These are phyloP conservation scores for Monosporascus ibericus DNA, from an alignment of 2,329 filamentous ascomycete species.

Conservation along the genomic window DNA sequence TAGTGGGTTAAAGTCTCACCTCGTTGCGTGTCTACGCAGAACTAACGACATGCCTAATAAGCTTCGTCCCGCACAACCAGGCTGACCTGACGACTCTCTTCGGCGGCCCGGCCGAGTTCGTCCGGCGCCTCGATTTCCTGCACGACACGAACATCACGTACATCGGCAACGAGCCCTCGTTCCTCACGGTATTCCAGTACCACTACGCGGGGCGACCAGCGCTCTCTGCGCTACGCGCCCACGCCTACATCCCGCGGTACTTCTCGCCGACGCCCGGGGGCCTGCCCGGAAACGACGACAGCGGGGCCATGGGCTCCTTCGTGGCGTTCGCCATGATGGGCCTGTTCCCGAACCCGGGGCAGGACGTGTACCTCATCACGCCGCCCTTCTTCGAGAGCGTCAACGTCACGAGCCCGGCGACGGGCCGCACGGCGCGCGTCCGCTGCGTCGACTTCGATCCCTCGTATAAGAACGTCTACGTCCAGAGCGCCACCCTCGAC, in stretches of 20 bases:
- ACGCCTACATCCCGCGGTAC: conserved; percentile 59
- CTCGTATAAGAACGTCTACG: conserved; percentile 50
- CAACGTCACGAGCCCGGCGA: conserved; percentile 50
- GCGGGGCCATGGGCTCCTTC: conserved; percentile 65
- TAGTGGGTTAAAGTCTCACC: conserved; percentile 41
- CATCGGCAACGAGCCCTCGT: conserved; percentile 52
- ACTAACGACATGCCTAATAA: conserved; percentile 6
- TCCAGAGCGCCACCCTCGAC: conserved; percentile 59
- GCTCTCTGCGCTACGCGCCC: conserved; percentile 45
- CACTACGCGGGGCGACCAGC: conserved; percentile 63
- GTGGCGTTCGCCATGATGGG: conserved; percentile 63
- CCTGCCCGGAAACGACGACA: conserved; percentile 66
- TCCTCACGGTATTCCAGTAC: conserved; percentile 53
- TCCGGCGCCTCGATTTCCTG: conserved; percentile 55
- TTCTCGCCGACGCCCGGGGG: conserved; percentile 55
- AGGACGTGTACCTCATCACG: conserved; percentile 65
- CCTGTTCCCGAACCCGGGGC: conserved; percentile 61
- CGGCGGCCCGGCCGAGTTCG: conserved; percentile 53
- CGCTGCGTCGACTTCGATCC: conserved; percentile 58
- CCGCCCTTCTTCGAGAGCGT: conserved; percentile 61
- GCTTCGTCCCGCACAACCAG: conserved; percentile 49
- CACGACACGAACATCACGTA: conserved; percentile 60
- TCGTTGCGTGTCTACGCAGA: not conserved
- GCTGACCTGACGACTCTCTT: conserved; percentile 49
- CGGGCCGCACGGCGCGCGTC: conserved; percentile 54